Percentiles rank a stretch among this genome's conserved stretches.
Evolutionary conservation across 2,329 filamentous ascomycete genomes (phyloP).

Genomic region (Cercospora beticola): DNA sequence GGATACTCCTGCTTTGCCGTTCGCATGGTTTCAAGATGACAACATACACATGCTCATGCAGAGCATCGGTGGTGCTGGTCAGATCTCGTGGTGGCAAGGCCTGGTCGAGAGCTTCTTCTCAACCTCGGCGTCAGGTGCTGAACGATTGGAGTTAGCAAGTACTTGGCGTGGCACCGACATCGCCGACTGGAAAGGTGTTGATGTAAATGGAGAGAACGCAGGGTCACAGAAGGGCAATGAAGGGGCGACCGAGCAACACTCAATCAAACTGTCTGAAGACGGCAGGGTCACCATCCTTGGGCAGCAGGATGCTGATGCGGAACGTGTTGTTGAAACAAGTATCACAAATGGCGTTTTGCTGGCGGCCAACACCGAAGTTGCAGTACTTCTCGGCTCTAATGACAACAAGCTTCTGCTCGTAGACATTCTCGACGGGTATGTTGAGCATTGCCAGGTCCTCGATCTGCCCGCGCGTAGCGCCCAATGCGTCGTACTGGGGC

Average conservation of each 20-base stretch:
- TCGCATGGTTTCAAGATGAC: constrained; percentile 34
- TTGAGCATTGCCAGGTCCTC: constrained; percentile 31
- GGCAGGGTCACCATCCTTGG: background rate
- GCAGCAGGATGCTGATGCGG: background rate
- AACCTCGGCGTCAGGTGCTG: constrained; percentile 44
- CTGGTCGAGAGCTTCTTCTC: constrained; percentile 80
- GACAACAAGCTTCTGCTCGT: constrained; percentile 28
- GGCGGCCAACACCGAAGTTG: constrained; percentile 29
- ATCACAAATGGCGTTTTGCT: constrained; percentile 20
- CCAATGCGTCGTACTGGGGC: constrained; percentile 17
- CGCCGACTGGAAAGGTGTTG: background rate
- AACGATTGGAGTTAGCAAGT: constrained; percentile 21
- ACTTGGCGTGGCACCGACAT: constrained; percentile 10
- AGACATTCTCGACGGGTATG: constrained; percentile 34
- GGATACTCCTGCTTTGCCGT: constrained; percentile 26
- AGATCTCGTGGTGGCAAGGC: constrained; percentile 77
- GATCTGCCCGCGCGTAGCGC: constrained; percentile 14
- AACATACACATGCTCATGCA: constrained; percentile 65
- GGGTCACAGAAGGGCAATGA: background rate
- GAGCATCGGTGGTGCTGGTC: constrained; percentile 70
- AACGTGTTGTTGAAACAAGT: constrained; percentile 22
- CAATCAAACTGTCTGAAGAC: background rate
- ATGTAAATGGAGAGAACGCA: background rate
- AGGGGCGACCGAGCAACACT: background rate
- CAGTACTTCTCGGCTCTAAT: constrained; percentile 26